phyloP scores from a whole-genome alignment of 805 yeast species.

The Schwanniomyces vanrijiae region DNA sequence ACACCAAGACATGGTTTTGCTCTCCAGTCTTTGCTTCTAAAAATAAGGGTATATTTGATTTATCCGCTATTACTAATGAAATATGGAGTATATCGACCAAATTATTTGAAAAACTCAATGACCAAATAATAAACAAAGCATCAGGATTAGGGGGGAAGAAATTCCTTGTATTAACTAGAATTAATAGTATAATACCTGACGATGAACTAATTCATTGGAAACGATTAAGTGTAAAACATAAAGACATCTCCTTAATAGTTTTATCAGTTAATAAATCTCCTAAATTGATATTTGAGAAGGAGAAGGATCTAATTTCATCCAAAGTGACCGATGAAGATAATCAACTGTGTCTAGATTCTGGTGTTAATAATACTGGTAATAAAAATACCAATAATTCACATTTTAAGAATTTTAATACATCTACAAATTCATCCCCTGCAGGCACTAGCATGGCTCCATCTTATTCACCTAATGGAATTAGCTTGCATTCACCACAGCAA shows the following conservation, averaged over 20 bases:
- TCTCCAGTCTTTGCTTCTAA: conserved; percentile 17
- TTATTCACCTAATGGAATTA: conserved; percentile 25
- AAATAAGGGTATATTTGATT: conserved; percentile 20
- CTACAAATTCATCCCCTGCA: conserved; percentile 24
- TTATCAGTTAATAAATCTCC: conserved; percentile 65
- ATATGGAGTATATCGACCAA: conserved; percentile 61
- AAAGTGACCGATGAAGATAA: not conserved
- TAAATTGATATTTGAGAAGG: conserved; percentile 32
- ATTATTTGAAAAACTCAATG: conserved; percentile 38
- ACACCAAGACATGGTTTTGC: conserved; percentile 65
- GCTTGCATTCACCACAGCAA: conserved; percentile 39
- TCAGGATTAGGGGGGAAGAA: conserved; percentile 50
- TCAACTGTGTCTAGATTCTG: not conserved
- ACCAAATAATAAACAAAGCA: conserved; percentile 29
- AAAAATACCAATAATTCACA: conserved; percentile 3
- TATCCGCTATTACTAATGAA: conserved; percentile 58
- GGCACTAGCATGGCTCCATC: conserved; percentile 24
- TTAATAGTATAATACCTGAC: conserved; percentile 75
- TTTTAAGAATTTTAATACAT: conserved; percentile 9
- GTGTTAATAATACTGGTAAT: not conserved
- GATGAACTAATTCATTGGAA: conserved; percentile 83
- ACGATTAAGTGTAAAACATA: conserved; percentile 59
- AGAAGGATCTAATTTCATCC: not conserved
- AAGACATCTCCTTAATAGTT: conserved; percentile 62
- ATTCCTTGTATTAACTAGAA: conserved; percentile 65